Percentiles rank a stretch among this genome's conserved stretches.
Conservation (phyloP, 2,329 filamentous ascomycete genomes). For the Rutstroemia sp. region DNA sequence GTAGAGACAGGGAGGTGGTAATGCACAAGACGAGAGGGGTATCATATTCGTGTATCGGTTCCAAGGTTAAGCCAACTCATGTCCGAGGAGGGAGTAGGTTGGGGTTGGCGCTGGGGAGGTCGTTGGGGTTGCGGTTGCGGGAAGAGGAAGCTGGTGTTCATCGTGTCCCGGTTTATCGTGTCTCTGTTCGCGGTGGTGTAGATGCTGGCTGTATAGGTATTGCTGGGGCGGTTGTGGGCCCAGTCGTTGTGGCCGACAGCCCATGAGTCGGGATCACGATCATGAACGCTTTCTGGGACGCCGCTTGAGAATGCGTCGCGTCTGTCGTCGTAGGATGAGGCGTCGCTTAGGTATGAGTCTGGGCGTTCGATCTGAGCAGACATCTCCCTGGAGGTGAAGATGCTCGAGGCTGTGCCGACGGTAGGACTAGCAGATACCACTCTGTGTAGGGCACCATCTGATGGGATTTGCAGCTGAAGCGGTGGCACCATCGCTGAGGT, state of each 20-base stretch:
- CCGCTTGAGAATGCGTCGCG: slow-evolving; percentile 53
- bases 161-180: slow-evolving; percentile 25
- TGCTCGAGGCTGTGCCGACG: slow-evolving; percentile 44
- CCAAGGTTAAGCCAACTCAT: slow-evolving; percentile 78
- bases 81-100: slow-evolving; percentile 38
- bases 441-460: slow-evolving; percentile 41
- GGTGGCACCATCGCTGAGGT: slow-evolving; percentile 66
- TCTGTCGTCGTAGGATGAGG: slow-evolving; percentile 26
- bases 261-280: slow-evolving; percentile 32
- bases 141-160: slow-evolving; percentile 18
- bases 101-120: slow-evolving; percentile 8
- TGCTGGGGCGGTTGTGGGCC: slow-evolving; percentile 43
- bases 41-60: slow-evolving; percentile 20
- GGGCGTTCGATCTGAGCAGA: slow-evolving; percentile 54
- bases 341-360: slow-evolving; percentile 32
- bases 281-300: slow-evolving; percentile 48
- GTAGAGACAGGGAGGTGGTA: background rate
- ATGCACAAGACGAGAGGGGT: background rate
- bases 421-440: slow-evolving; percentile 66
- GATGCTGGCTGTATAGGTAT: slow-evolving; percentile 40
- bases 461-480: slow-evolving; percentile 45
- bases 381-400: slow-evolving; percentile 48
- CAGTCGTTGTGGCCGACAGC: slow-evolving; percentile 36
- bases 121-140: slow-evolving; percentile 16
- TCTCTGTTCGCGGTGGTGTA: slow-evolving; percentile 34